phyloP scores from a whole-genome alignment of 306 rosid species.

The Vigna unguiculata region DNA sequence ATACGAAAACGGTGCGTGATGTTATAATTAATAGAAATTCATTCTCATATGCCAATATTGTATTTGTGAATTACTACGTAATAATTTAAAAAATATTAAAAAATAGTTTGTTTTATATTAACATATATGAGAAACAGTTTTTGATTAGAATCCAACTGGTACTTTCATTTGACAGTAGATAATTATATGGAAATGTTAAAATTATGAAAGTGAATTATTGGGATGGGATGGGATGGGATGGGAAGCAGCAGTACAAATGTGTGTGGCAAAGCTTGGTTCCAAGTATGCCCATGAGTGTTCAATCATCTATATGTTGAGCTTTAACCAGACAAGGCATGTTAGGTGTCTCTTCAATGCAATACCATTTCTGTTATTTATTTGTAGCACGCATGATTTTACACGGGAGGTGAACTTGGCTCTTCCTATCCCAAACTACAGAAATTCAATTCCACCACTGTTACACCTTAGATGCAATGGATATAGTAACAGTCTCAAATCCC shows the following conservation, averaged over 20 bases:
- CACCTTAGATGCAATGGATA: neutral
- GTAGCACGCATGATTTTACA: neutral
- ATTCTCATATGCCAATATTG: no score
- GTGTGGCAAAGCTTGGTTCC: slow-evolving; percentile 28
- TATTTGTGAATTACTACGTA: no score
- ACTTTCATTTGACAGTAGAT: neutral
- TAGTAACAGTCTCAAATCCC: neutral
- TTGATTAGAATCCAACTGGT: no score
- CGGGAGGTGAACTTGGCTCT: neutral
- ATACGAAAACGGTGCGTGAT: no score
- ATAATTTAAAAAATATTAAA: no score
- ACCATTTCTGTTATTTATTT: neutral
- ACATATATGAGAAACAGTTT: no score
- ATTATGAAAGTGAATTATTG: neutral
- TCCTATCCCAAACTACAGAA: neutral
- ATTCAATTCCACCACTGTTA: neutral
- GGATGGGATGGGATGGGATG: neutral
- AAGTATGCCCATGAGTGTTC: slow-evolving; percentile 43
- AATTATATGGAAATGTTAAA: neutral
- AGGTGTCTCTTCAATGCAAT: slow-evolving; percentile 17
- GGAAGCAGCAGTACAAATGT: neutral
- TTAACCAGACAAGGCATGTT: slow-evolving; percentile 54
- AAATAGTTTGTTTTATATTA: no score
- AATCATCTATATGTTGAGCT: slow-evolving; percentile 50
- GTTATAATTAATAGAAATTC: no score